phyloP scores from a whole-genome alignment of 345 rosid species.

The Gossypium arboreum region DNA sequence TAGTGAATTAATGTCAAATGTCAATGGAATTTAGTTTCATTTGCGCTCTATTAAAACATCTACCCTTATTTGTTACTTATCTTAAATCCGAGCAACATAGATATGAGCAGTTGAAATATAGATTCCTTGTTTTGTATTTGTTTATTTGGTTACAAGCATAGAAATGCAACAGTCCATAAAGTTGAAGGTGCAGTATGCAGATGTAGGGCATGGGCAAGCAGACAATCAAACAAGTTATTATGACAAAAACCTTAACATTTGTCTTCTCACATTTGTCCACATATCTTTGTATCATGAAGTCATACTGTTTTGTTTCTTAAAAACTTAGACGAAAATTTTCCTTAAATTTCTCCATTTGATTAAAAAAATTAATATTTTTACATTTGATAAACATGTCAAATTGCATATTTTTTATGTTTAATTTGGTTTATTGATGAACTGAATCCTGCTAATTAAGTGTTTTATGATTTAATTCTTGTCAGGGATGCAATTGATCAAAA shows the following conservation, averaged over 20 bases:
- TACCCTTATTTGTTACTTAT: constrained; percentile 33
- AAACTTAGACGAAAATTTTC: too few species aligned
- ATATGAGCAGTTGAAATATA: constrained; percentile 31
- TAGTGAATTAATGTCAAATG: constrained; percentile 8
- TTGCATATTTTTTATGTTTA: too few species aligned
- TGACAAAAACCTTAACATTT: constrained; percentile 89
- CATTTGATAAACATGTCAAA: too few species aligned
- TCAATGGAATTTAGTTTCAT: too few species aligned
- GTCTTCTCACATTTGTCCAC: constrained; percentile 88
- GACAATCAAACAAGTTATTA: constrained; percentile 47
- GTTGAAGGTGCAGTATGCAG: constrained; percentile 38
- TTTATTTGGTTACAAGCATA: constrained; percentile 42
- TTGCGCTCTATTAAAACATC: constrained; percentile 16
- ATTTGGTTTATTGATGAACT: too few species aligned
- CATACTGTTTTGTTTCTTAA: constrained; percentile 18
- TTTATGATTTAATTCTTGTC: too few species aligned
- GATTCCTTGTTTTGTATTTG: constrained; percentile 35
- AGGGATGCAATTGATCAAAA: too few species aligned
- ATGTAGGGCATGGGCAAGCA: constrained; percentile 45
- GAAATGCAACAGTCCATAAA: constrained; percentile 34
- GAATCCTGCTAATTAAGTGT: too few species aligned
- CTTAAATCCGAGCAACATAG: background rate
- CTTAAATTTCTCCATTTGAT: too few species aligned
- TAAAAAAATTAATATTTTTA: too few species aligned
- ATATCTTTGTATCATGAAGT: constrained; percentile 18